These are phyloP conservation scores for Arabidopsis thaliana DNA, from an alignment of 345 rosid genomes.

Conservation along the genomic window TAIR10.1 NC_003076.8:8761001-8761500, in stretches of 20 bases:
- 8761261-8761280: constrained; percentile 51
- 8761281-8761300: constrained; percentile 63
- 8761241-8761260: constrained; percentile 48
- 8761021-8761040: constrained; percentile 61
- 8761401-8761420: neutral
- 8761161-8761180: neutral
- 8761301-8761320: constrained; percentile 68
- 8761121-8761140: constrained; percentile 26
- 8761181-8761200: neutral
- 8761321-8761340: constrained; percentile 57
- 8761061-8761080: constrained; percentile 48
- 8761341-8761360: constrained; percentile 31
- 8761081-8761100: constrained; percentile 51
- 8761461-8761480: constrained; percentile 7
- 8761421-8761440: constrained; percentile 21
- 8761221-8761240: constrained; percentile 4
- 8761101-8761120: constrained; percentile 48
- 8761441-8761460: constrained; percentile 3
- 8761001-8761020: constrained; percentile 59
- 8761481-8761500: constrained; percentile 5
- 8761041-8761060: constrained; percentile 60
- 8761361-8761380: neutral
- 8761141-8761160: constrained; percentile 14
- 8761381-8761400: neutral
- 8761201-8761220: neutral